Percentiles rank a stretch among this genome's conserved stretches.
Evolutionary conservation across 2,329 filamentous ascomycete species (phyloP).

Genomic region (Sclerotiophoma versabilis): DNA sequence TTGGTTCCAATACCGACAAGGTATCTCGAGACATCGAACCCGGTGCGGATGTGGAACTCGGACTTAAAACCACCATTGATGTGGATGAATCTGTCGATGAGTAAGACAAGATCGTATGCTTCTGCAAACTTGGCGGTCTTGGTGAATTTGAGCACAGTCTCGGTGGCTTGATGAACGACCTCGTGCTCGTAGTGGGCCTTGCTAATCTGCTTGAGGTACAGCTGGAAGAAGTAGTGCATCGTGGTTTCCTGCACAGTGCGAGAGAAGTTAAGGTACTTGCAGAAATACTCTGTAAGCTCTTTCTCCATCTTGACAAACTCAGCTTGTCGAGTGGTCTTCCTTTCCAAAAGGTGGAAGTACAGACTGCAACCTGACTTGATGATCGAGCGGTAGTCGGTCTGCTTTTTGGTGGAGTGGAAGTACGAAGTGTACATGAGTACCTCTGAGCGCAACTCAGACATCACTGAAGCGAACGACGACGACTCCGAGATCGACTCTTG

Average conservation of each 20-base stretch:
- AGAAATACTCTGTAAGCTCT: slow-evolving; percentile 30
- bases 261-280: slow-evolving; percentile 29
- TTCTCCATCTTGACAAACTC: slow-evolving; percentile 30
- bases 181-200: slow-evolving; percentile 25
- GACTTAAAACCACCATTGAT: slow-evolving; percentile 34
- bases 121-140: slow-evolving; percentile 33
- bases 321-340: slow-evolving; percentile 17
- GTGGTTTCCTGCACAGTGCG: slow-evolving; percentile 20
- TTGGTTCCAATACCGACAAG: slow-evolving; percentile 34
- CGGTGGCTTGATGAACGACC: slow-evolving; percentile 22
- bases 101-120: slow-evolving; percentile 32
- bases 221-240: slow-evolving; percentile 29
- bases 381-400: slow-evolving; percentile 44
- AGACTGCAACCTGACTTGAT: slow-evolving; percentile 32
- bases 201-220: slow-evolving; percentile 27
- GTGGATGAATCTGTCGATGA: slow-evolving; percentile 34
- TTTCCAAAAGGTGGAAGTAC: slow-evolving; percentile 32
- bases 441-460: slow-evolving; percentile 51
- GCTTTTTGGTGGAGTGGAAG: slow-evolving; percentile 37
- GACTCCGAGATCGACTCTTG: slow-evolving; percentile 53
- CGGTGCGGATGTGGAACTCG: slow-evolving; percentile 40
- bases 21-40: slow-evolving; percentile 39
- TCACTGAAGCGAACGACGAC: slow-evolving; percentile 48
- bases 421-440: slow-evolving; percentile 41
- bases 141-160: slow-evolving; percentile 26